phyloP scores from a whole-genome alignment of 208 protist genomes.

The Trypanosoma boissoni region DNA sequence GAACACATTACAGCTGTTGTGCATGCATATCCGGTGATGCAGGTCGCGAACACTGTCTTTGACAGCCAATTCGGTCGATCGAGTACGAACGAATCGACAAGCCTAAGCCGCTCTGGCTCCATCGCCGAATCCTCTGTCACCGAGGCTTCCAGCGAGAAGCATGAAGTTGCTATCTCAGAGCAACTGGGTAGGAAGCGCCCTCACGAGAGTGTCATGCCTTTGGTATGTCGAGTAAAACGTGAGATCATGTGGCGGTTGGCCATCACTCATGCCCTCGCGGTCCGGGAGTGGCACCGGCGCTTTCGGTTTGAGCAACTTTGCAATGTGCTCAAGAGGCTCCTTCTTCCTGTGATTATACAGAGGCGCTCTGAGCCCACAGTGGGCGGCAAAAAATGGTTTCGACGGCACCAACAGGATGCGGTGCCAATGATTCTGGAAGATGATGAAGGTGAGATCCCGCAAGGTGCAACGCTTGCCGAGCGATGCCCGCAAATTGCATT shows the following conservation, averaged over 20 bases:
- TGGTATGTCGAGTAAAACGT: conserved; percentile 65
- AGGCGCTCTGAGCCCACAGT: conserved; percentile 44
- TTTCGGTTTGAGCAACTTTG: conserved; percentile 59
- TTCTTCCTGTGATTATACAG: conserved; percentile 64
- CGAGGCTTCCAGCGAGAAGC: too few species aligned
- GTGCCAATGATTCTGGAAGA: not conserved
- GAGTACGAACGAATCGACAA: not conserved
- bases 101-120: not conserved
- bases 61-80: conserved; percentile 39
- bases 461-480: conserved; percentile 60
- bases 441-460: conserved; percentile 18
- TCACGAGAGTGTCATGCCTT: conserved; percentile 35
- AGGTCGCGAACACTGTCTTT: conserved; percentile 67
- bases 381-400: too few species aligned
- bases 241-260: conserved; percentile 77
- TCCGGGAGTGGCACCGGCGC: conserved; percentile 32
- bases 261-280: conserved; percentile 35
- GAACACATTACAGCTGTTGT: conserved; percentile 64
- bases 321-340: conserved; percentile 43
- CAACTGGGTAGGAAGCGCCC: not conserved
- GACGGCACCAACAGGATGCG: not conserved
- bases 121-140: too few species aligned
- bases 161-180: not conserved
- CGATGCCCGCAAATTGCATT: conserved; percentile 51
- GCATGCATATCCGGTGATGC: conserved; percentile 69